Conservation (phyloP, 805 yeast genomes). For the Brettanomyces naardenensis region DNA sequence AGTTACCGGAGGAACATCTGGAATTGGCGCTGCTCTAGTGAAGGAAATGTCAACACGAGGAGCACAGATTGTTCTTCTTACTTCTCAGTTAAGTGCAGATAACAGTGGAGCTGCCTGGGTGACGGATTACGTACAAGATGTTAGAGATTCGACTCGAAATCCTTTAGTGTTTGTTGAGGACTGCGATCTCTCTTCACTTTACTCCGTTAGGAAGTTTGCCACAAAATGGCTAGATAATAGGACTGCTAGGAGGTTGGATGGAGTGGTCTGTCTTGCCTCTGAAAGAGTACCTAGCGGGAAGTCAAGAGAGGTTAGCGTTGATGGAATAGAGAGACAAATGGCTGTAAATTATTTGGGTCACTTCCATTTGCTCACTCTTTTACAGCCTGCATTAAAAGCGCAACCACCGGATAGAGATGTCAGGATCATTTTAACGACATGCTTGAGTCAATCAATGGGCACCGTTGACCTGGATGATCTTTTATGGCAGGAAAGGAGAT, state of each 20-base stretch:
- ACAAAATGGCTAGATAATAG: constrained; percentile 88
- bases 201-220: constrained; percentile 81
- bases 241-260: constrained; percentile 89
- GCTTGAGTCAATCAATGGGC: constrained; percentile 72
- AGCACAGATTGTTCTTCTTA: constrained; percentile 75
- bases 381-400: constrained; percentile 75
- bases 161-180: constrained; percentile 82
- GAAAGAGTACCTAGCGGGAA: constrained; percentile 66
- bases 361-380: constrained; percentile 67
- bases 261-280: constrained; percentile 82
- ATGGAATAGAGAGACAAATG: constrained; percentile 82
- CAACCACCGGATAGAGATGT: constrained; percentile 97
- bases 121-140: constrained; percentile 68
- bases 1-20: constrained; percentile 91
- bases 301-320: constrained; percentile 58
- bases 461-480: constrained; percentile 54
- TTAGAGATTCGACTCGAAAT: constrained; percentile 64
- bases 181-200: constrained; percentile 69
- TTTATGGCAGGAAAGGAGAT: constrained; percentile 50
- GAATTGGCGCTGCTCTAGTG: constrained; percentile 74
- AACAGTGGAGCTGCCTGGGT: constrained; percentile 43
- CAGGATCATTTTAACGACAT: constrained; percentile 68
- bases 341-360: constrained; percentile 79
- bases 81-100: constrained; percentile 38
- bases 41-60: constrained; percentile 71